These are phyloP conservation scores for Blastocladiella britannica DNA, from an alignment of 192 early-diverging fungal species.

Conservation along the genomic window DNA sequence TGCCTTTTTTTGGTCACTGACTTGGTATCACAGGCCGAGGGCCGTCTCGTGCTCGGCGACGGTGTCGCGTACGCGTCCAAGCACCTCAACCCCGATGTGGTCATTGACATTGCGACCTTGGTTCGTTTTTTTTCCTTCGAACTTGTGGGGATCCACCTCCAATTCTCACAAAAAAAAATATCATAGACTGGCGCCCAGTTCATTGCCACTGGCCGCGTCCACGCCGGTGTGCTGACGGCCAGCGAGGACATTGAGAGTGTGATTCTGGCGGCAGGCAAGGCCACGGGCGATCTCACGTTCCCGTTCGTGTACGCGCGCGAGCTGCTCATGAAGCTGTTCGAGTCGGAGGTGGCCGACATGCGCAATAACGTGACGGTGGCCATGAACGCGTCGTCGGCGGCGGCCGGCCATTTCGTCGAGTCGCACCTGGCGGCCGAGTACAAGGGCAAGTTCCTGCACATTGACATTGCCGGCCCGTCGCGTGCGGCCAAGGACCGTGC, in stretches of 20 bases:
- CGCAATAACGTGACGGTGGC: slow-evolving; percentile 22
- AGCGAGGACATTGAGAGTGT: slow-evolving; percentile 14
- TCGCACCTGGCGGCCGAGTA: slow-evolving; percentile 13
- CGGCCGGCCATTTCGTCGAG: slow-evolving; percentile 28
- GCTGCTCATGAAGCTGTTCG: slow-evolving; percentile 10
- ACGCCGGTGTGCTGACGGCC: slow-evolving; percentile 20
- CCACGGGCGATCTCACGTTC: slow-evolving; percentile 17
- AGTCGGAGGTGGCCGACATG: slow-evolving; percentile 24
- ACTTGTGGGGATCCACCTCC: background rate
- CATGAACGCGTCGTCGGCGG: slow-evolving; percentile 18
- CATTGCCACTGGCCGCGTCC: slow-evolving; percentile 22
- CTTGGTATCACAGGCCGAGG: slow-evolving; percentile 9
- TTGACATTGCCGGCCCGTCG: slow-evolving; percentile 16
- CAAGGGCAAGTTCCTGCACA: slow-evolving; percentile 19
- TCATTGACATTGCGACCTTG: slow-evolving; percentile 31
- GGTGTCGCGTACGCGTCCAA: slow-evolving; percentile 27
- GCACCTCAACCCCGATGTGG: slow-evolving; percentile 17
- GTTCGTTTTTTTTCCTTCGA: background rate
- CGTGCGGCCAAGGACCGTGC: slow-evolving; percentile 5
- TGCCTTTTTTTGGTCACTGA: slow-evolving; percentile 1
- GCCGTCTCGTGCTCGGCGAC: slow-evolving; percentile 20
- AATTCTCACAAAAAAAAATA: no score
- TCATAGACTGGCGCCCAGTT: slow-evolving; percentile 30
- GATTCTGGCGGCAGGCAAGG: slow-evolving; percentile 16
- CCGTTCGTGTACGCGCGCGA: slow-evolving; percentile 19